Evolutionary conservation across 2,329 filamentous ascomycete species (phyloP), one percentile per base, ranked within the genome.

Genomic region (Sporothrix curviconia): DNA sequence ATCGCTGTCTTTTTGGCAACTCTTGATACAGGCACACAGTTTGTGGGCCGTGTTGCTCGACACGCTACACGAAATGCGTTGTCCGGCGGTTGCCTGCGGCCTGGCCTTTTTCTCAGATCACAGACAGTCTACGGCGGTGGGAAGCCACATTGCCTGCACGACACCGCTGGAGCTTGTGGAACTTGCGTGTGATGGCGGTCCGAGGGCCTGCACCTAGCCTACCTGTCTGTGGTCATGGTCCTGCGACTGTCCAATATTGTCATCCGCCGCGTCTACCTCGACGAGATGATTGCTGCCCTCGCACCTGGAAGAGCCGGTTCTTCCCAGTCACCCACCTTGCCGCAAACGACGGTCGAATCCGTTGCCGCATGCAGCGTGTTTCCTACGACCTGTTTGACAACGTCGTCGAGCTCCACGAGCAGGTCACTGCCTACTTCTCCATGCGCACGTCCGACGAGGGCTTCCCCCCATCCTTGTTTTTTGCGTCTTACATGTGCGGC

Each of bases 241-340:
- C 72, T 78, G 3, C 73, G 79, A 4, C 73, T 82, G 7, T 81
- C 78, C 65, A 79, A 82, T 58, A 81, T 83, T 57, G 77, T 82
- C 14, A 66, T 81, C 24, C 74, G 80, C n/a, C 77, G 79, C 51
- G 74, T 78, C 14, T 81, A 81, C 19, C 36, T 80, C 57, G 86
- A 87, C 62, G 75, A 83, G 82, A 74, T 39, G 14, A 8, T 47
- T 42, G 12, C 43, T 9, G 46, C 17, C 24, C 7, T 57, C 2
- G 14, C 37, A 32, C 25, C 49, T 43, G n/a, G n/a, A n/a, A n/a
- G n/a, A n/a, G n/a, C n/a, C n/a, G n/a, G n/a, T n/a, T n/a, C n/a
- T n/a, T n/a, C 50, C 25, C 0, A n/a, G 15, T 1, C 49, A 14
- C 1, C 37, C 50, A 1, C 37, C 24, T 4, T 19, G 2, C 9